Base-by-base conservation (phyloP, 2,329 filamentous ascomycete species). In the Phyllosticta ampelicida region DNA sequence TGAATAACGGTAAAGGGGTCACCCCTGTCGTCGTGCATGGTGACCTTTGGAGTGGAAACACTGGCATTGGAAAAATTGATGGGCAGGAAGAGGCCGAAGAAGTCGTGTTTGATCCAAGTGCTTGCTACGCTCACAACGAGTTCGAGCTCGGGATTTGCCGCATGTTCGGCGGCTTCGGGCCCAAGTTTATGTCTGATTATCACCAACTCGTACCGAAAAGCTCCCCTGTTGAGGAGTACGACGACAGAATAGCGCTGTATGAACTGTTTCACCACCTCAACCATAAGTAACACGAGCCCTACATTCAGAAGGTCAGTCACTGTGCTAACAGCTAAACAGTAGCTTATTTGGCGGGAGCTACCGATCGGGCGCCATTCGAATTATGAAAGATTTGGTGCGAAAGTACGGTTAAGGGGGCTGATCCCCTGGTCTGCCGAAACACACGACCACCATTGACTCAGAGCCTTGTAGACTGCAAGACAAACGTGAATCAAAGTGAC, bases 131-230 rank as follows among this genome's bases (percentile, higher is more conserved):
- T 1, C 91, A 96, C 69, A 86, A 80, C 1, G 92, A 97, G 75
- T 96, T 86, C 71, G 92, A 96, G 64, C 75, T 95, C 55, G 92
- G 92, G 0, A 96, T 95, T 63, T 96, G 96, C 90, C 82, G 81
- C 55, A 95, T 96, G 90, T 97, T 96, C 78, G 91, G 91, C 0
- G 92, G 92, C 0, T 96, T 95, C 71, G 84, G 84, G 0, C 65
- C 71, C 0, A 71, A 67, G 0, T 95, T 96, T 66, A 84, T 87
- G 78, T 79, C 79, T 29, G 89, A 94, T 68, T 97, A 96, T 69
- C 82, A 88, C 69, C 70, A 75, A 48, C 67, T 90, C 21, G 84
- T 91, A 52, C 86, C 87, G 0, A 95, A 87, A 74, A 85, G 86
- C 9, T 88, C 95, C 69, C 91, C 91, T 0, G 79, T 77, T 10